Evolutionary conservation across 1,139 yeast species (phyloP), one percentile per base, ranked within the genome.

Genomic region (Blastobotrys petasosporus): DNA sequence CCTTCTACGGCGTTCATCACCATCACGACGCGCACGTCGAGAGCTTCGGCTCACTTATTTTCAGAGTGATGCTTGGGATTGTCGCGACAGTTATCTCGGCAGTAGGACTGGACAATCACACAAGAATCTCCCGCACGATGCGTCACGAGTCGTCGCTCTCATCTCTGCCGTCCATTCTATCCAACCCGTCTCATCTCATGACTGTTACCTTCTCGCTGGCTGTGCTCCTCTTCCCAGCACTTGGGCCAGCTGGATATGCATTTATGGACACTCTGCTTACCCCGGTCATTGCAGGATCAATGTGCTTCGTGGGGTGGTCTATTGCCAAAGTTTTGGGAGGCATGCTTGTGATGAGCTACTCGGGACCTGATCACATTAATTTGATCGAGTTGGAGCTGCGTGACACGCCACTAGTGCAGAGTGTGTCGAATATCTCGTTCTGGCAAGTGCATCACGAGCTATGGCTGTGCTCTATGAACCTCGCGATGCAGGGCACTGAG

Each of bases 161-260:
- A 1, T 50, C 54, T 20, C 48, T 61, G 29, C 62, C 64, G 16
- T 53, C 57, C 23, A 54, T 62, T 15, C 51, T 64, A 41, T 74
- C 72, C 47, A 78, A 76, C 55, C 87, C 90, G 1, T 78, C 86
- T 0, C 81, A 80, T 54, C 59, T 79, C 33, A 68, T 83, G 44
- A 83, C 94, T 0, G 61, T 83, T 29, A 54, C 75, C 1, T 82
- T 81, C 56, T 69, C 86, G 0, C 67, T 58, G 13, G 55, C 61
- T 1, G 57, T 70, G 32, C 51, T 67, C 20, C 38, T 59, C 7
- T 53, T 65, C 34, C 71, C 73, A 8, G 47, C 56, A 17, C 43
- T 60, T 28, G 58, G 61, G 1, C 50, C 59, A 16, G 36, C 57
- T 5, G 54, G 54, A 13, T 50, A 54, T 30, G 47, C 47, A 10